Base-by-base conservation (phyloP, 225 moss, liverwort and hornwort genomes). In the Polytrichum commune region DNA sequence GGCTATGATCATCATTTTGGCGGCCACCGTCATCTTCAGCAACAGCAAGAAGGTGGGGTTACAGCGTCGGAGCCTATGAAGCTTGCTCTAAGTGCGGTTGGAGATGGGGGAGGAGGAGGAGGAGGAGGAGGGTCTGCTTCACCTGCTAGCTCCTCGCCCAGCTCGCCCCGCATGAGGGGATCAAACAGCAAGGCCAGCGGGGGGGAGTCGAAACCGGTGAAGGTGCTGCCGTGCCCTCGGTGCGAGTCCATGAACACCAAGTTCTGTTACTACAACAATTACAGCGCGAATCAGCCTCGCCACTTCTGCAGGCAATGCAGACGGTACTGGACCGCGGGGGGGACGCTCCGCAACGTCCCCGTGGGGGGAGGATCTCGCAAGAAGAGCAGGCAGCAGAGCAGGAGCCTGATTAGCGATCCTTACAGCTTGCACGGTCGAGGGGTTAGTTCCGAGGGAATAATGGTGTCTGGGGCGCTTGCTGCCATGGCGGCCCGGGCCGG, bases 181-280 rank as follows among this genome's bases (percentile, higher is more conserved):
- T 16, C 46, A 1, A 46, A 46, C 46, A 78, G 73, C 53, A 78
- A 74, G 60, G 78, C 69, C 25, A 78, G 78, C 29, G 78, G 74
- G 6, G 78, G 69, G 5, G 62, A 56, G 22, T 63, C 68, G 1
- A 78, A 68, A 25, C 74, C 74, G 5, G 64, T 65, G 26, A 78
- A 74, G 69, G 74, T 72, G 13, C 16, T 78, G 7, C 78, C 78
- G 5, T 78, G 78, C 54, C 78, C 78, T 3, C 74, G 78, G 4
- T 78, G 78, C 69, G 56, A 74, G 65, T 78, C 78, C 25, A 60
- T 74, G 69, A 81, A 81, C 7, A 81, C 81, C 4, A 81, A 81
- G 73, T 81, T 81, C n/a, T 81, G 81, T 35, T 81, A 81, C 73
- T 81, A 81, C 69, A 81, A 81, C 69, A 81, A 81, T 64, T 81